A percentile compares a stretch with the other conserved stretches of the same genome.
These are phyloP conservation scores for Endogone sp. DNA, from an alignment of 192 early-diverging fungal genomes.

Conservation along the genomic window DNA sequence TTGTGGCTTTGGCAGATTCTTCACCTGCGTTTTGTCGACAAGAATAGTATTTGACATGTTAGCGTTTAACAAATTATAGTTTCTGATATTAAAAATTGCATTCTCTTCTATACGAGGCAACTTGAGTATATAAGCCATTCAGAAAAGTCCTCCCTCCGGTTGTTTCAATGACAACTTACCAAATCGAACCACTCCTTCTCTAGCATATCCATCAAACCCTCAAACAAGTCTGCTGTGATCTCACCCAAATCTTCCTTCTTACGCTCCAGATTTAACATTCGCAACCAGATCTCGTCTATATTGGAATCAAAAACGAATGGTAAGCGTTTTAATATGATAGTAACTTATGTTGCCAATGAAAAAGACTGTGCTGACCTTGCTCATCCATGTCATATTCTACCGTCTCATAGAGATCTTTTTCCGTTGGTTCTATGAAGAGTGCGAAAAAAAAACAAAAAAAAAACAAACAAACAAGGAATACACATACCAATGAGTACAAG, in stretches of 20 bases:
- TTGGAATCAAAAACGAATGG: not conserved
- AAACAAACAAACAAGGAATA: too few relatives aligned
- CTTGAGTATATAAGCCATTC: not conserved
- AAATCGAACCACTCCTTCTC: slow-evolving; percentile 99
- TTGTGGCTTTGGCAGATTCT: slow-evolving; percentile 71
- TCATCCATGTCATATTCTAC: slow-evolving; percentile 99
- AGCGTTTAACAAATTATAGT: not conserved
- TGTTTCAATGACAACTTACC: slow-evolving; percentile 35
- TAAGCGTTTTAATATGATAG: not conserved
- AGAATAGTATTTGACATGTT: slow-evolving; percentile 1
- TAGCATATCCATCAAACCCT: slow-evolving; percentile 80
- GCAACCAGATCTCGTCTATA: slow-evolving; percentile 73
- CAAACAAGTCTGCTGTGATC: slow-evolving; percentile 55
- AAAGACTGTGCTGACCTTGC: slow-evolving; percentile 68
- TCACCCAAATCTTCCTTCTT: slow-evolving; percentile 45
- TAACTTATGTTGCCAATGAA: too few relatives aligned
- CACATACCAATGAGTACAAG: too few relatives aligned
- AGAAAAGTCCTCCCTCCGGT: not conserved
- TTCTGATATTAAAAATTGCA: not conserved
- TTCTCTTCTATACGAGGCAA: not conserved
- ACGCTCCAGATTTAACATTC: slow-evolving; percentile 62
- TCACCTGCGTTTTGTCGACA: slow-evolving; percentile 60
- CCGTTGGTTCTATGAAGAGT: slow-evolving; percentile 44
- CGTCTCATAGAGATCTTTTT: slow-evolving; percentile 49
- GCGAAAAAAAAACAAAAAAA: not conserved